Evolutionary conservation across 2,329 filamentous ascomycete genomes (phyloP), one percentile per base, ranked within the genome.

Genomic region (Alternaria hordeiaustralica): DNA sequence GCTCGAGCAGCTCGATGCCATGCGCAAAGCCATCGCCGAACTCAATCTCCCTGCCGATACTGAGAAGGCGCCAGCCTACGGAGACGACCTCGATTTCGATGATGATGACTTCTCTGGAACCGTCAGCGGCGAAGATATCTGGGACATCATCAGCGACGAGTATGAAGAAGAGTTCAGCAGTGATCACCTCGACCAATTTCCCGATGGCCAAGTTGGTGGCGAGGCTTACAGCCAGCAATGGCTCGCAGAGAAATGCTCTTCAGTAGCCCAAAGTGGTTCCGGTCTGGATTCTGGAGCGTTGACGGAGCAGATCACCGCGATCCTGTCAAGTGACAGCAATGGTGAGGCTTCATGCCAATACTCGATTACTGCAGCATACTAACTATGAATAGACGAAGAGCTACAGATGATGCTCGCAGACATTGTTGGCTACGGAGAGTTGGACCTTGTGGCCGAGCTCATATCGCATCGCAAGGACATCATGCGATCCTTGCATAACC

Each of bases 401-500:
- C 83, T 98, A n/a, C 95, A 98, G 78, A 94, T 94, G 75, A 89
- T 90, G 44, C 85, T 99, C 36, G 93, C 92, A 0, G 96, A 99
- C 72, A 88, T 97, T 46, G 85, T 99, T 64, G 96, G 96, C 0
- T 98, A 95, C 73, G 94, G 96, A 71, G 93, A 98, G 75, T 84
- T 99, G 18, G 95, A 99, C 69, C 90, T 99, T 72, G 91, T 98
- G 57, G 94, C 94, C 66, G 93, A 97, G 66, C 83, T 98, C n/a
- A 90, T 98, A 56, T 87, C 89, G 3, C 89, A 95, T 77, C 88
- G 94, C 56, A 83, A 87, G 55, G 87, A 92, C 49, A 88, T 98
- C 47, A 79, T 57, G 6, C 71, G 73, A 20, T 73, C 78, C 6
- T 58, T 76, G 25, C 72, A 70, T 64, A 75, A 71, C 51, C 65